A percentile compares a stretch with the other conserved stretches of the same genome.
phyloP scores from a whole-genome alignment of 352 stramenopile species.

The Phytophthora kernoviae region DNA sequence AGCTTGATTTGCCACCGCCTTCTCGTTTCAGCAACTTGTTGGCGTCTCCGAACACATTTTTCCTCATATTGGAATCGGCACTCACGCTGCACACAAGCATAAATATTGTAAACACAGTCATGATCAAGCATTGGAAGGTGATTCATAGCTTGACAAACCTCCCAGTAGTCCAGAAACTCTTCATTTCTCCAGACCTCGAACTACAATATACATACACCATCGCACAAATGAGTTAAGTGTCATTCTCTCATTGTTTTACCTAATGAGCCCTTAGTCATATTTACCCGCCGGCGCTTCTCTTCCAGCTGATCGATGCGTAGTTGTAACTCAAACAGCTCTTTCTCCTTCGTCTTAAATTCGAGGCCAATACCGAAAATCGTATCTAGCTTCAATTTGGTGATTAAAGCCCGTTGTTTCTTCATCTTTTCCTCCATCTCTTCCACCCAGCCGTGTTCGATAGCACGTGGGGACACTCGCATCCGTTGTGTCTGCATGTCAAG shows the following conservation, averaged over 20 bases:
- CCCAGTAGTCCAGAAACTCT: constrained; percentile 82
- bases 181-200: constrained; percentile 78
- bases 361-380: constrained; percentile 63
- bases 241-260: too few species aligned
- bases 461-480: constrained; percentile 70
- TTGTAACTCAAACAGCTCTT: constrained; percentile 38
- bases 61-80: constrained; percentile 53
- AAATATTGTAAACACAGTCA: background rate
- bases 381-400: constrained; percentile 66
- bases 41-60: constrained; percentile 35
- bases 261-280: background rate
- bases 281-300: constrained; percentile 55
- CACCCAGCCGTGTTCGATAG: constrained; percentile 83
- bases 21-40: constrained; percentile 53
- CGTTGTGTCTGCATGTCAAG: constrained; percentile 83
- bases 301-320: constrained; percentile 45
- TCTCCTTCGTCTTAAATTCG: constrained; percentile 61
- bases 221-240: too few species aligned
- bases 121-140: background rate
- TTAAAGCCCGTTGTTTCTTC: constrained; percentile 53
- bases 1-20: constrained; percentile 57
- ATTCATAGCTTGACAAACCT: constrained; percentile 38
- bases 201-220: constrained; percentile 32
- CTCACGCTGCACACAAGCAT: constrained; percentile 48
- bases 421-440: constrained; percentile 86